A percentile compares a stretch with the other conserved stretches of the same genome.
phyloP scores from a whole-genome alignment of 139 green algal species.

The Chlamydomonas incerta region DNA sequence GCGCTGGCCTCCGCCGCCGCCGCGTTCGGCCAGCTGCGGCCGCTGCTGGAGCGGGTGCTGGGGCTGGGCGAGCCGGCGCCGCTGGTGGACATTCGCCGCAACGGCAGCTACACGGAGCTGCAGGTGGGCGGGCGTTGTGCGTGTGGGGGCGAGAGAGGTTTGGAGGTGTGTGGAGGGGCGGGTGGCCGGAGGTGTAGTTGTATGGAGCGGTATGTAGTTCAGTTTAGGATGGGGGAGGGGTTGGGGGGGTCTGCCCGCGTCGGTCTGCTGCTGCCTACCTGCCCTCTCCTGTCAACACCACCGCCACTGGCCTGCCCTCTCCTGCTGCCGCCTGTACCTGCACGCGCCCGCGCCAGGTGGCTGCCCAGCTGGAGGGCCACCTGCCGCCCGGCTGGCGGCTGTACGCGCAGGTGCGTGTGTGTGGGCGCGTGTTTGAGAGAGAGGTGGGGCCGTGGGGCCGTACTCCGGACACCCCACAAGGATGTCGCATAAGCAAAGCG shows the following conservation, averaged over 20 bases:
- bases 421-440: too few relatives aligned
- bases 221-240: too few relatives aligned
- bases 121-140: neutral
- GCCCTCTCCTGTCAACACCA: too few relatives aligned
- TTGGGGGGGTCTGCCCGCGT: too few relatives aligned
- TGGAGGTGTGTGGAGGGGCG: too few relatives aligned
- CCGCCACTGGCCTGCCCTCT: too few relatives aligned
- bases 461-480: too few relatives aligned
- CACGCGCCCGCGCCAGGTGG: neutral
- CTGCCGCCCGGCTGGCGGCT: conserved; percentile 35
- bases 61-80: conserved; percentile 11
- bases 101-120: conserved; percentile 19
- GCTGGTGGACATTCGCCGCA: conserved; percentile 3
- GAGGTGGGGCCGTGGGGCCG: too few relatives aligned
- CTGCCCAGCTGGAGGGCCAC: conserved; percentile 11
- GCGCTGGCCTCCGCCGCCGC: neutral
- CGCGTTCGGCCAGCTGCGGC: neutral
- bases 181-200: too few relatives aligned
- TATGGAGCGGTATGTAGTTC: too few relatives aligned
- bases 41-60: conserved; percentile 11
- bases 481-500: too few relatives aligned
- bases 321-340: neutral
- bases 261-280: too few relatives aligned
- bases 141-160: neutral
- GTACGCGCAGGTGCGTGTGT: neutral